Evolutionary conservation across 169 alveolate genomes (phyloP).

Genomic region (Hammondia hammondi): DNA sequence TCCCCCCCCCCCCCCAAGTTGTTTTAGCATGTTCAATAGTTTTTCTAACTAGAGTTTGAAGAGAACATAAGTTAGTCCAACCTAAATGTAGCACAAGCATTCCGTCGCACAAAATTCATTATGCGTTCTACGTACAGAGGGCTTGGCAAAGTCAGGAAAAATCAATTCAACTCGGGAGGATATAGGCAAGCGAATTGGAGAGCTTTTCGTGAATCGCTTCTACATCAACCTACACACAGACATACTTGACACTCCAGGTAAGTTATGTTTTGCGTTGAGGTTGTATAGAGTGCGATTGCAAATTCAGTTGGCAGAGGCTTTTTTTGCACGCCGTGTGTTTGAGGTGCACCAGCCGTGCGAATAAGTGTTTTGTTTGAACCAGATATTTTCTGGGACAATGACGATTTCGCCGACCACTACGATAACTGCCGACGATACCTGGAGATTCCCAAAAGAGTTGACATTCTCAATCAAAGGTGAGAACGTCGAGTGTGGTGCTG

Average conservation of each 20-base stretch:
- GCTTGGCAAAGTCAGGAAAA: conserved; percentile 84
- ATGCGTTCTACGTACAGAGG: conserved; percentile 69
- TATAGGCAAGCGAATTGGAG: conserved; percentile 85
- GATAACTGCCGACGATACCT: conserved; percentile 81
- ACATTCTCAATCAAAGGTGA: conserved; percentile 84
- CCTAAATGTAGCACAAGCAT: too few species aligned
- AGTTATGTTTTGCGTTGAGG: not conserved
- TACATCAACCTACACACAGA: conserved; percentile 86
- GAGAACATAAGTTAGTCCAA: too few species aligned
- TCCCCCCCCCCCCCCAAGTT: too few species aligned
- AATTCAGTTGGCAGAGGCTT: too few species aligned
- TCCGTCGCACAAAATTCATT: not conserved
- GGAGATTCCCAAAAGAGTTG: conserved; percentile 88
- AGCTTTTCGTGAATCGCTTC: conserved; percentile 84
- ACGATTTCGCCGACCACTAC: conserved; percentile 85
- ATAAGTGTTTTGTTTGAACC: not conserved
- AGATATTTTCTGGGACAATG: conserved; percentile 88
- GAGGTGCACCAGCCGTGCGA: too few species aligned
- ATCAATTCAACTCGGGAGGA: conserved; percentile 83
- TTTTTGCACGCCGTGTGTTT: too few species aligned
- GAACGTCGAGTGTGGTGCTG: not conserved
- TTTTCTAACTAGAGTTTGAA: too few species aligned
- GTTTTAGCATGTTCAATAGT: too few species aligned
- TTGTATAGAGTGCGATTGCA: not conserved
- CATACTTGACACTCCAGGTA: conserved; percentile 87